Evolutionary conservation across 108 stramenopile genomes (phyloP), one percentile per base, ranked within the genome.

Genomic region (Pseudonitzschia pungens): DNA sequence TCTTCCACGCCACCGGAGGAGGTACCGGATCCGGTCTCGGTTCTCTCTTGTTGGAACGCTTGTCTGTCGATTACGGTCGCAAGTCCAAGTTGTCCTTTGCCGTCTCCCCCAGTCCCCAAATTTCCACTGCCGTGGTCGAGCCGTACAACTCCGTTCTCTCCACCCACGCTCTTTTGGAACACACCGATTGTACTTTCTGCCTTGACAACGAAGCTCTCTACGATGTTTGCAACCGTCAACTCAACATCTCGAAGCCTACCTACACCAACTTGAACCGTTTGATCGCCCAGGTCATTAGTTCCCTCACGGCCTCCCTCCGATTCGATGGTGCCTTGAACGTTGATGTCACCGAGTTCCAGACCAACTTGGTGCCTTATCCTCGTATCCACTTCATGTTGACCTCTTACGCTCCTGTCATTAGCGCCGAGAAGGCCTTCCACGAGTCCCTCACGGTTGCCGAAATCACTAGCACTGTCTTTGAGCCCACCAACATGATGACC

Each of bases 1-100:
- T 97, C 81, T 98, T 98, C 93, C 97, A 99, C 78, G 97, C 98
- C 65, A 97, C 97, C 66, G 98, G 98, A 66, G 98, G 98, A 60
- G 97, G 98, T 65, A 99, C 98, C 62, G 98, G 98, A 70, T 99
- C 98, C 70, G 98, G 98, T 83, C 89, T 99, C 29, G 98, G 98
- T 75, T 96, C 97, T 51, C 97, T 99, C 53, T 90, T 99, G 50
- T 87, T 99, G 67, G 98, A 99, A 88, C 94, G 98, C 58, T 92
- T 99, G 48, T 92, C 93, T 32, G 98, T 98, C 60, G 98, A 99
- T 84, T 99, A 97, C 80, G 97, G 98, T 29, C 95, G 97, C 85
- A 99, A 99, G 92, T 97, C 97, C 77, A 99, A 99, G 93, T 92
- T 99, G 41, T 97, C 94, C 43, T 99, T 99, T 83, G 94, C 96